These are phyloP conservation scores for Trichoderma sp. DNA, from an alignment of 2,329 filamentous ascomycete species.

Conservation along the genomic window DNA sequence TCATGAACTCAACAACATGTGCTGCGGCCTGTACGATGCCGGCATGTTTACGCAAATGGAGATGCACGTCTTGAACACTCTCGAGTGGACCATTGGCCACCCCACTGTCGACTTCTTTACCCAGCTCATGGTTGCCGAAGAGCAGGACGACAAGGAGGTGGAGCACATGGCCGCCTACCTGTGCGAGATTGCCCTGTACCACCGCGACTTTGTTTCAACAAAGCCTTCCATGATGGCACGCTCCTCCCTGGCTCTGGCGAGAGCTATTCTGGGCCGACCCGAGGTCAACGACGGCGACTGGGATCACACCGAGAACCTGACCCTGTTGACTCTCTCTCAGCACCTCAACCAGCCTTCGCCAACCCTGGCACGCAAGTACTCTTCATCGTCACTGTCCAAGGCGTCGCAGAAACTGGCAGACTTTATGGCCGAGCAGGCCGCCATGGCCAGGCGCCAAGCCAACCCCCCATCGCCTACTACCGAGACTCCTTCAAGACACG, in stretches of 20 bases:
- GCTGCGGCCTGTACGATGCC: constrained; percentile 95
- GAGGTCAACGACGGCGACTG: constrained; percentile 77
- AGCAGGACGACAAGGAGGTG: constrained; percentile 76
- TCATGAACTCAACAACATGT: constrained; percentile 97
- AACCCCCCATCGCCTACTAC: constrained; percentile 63
- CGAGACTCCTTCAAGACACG: constrained; percentile 53
- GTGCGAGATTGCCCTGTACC: constrained; percentile 91
- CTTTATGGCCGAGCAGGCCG: constrained; percentile 61
- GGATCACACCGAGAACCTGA: constrained; percentile 71
- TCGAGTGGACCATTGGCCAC: constrained; percentile 95
- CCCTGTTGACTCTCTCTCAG: constrained; percentile 60
- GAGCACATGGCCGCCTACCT: constrained; percentile 96
- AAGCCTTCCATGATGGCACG: constrained; percentile 89
- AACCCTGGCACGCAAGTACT: constrained; percentile 62
- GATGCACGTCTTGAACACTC: constrained; percentile 97
- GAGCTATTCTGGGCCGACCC: constrained; percentile 79
- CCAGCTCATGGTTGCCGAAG: constrained; percentile 81
- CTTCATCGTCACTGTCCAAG: constrained; percentile 53
- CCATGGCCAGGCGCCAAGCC: constrained; percentile 51
- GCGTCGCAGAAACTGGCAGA: constrained; percentile 59
- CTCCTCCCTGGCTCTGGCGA: constrained; percentile 80
- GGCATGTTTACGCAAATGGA: constrained; percentile 99
- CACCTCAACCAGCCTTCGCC: constrained; percentile 61
- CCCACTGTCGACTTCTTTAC: constrained; percentile 94
- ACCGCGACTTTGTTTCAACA: constrained; percentile 94